Evolutionary conservation across 2,329 filamentous ascomycete species (phyloP).

Genomic region (Fusarium chaquense): DNA sequence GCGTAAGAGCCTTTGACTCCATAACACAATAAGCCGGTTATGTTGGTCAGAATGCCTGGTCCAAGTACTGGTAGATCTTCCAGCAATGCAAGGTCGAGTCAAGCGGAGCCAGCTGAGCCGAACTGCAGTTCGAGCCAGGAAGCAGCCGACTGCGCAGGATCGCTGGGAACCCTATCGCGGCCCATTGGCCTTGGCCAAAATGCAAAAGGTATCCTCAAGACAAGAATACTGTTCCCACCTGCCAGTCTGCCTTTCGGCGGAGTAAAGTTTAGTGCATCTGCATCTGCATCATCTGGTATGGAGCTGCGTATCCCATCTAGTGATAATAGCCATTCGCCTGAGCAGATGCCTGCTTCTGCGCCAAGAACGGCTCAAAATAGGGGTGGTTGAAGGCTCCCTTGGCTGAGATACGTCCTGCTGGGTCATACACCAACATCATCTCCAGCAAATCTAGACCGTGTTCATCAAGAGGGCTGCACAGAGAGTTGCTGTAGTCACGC

Average conservation of each 20-base stretch:
- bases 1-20: not conserved
- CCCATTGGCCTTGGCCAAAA: conserved; percentile 8
- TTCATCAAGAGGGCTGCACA: conserved; percentile 81
- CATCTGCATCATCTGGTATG: conserved; percentile 41
- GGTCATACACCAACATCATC: conserved; percentile 85
- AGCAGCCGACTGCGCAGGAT: conserved; percentile 5
- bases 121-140: conserved; percentile 14
- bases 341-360: conserved; percentile 48
- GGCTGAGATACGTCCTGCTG: conserved; percentile 86
- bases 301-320: conserved; percentile 48
- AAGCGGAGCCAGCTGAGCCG: conserved; percentile 14
- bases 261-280: conserved; percentile 35
- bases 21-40: not conserved
- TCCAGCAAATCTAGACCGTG: conserved; percentile 75
- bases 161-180: conserved; percentile 1
- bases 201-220: conserved; percentile 24
- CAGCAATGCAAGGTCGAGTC: conserved; percentile 4
- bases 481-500: conserved; percentile 72
- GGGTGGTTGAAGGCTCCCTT: conserved; percentile 88
- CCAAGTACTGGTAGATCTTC: not conserved
- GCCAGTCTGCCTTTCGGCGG: conserved; percentile 2
- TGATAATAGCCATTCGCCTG: conserved; percentile 54
- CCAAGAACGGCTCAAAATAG: conserved; percentile 72
- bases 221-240: conserved; percentile 22
- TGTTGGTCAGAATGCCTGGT: not conserved